Conservation (phyloP, 2,329 filamentous ascomycete species). For the Botrytis porri region DNA sequence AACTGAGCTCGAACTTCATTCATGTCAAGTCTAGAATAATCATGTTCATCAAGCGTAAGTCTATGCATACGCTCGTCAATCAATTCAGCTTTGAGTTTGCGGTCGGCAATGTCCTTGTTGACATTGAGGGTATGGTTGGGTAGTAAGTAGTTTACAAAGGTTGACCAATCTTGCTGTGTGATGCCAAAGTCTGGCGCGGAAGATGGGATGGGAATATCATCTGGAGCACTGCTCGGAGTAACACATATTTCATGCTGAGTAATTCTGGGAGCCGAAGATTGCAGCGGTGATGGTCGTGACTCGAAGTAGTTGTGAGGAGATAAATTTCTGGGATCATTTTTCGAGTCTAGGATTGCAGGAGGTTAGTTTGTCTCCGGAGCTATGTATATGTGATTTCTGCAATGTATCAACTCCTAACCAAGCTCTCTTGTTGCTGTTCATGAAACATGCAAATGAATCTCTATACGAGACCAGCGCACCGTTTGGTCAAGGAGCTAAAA, state of each 20-base stretch:
- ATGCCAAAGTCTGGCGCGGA: conserved; percentile 42
- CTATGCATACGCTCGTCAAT: conserved; percentile 33
- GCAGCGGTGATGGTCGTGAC: conserved; percentile 31
- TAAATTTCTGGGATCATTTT: not conserved
- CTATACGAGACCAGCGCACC: not conserved
- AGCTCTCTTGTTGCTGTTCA: not conserved
- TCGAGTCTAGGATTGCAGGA: not conserved
- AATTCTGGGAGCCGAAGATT: conserved; percentile 35
- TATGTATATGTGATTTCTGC: not conserved
- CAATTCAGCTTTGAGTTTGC: conserved; percentile 48
- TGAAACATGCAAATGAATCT: not conserved
- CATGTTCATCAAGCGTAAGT: conserved; percentile 27
- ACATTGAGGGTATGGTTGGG: conserved; percentile 46
- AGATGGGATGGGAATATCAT: conserved; percentile 30
- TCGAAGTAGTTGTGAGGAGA: conserved; percentile 34
- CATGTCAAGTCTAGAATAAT: conserved; percentile 32
- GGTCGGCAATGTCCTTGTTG: conserved; percentile 49
- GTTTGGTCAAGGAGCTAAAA: conserved; percentile 15
- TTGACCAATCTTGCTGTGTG: conserved; percentile 54
- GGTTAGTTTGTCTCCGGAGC: not conserved
- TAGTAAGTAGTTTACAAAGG: conserved; percentile 56
- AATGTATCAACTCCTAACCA: not conserved
- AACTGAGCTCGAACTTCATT: conserved; percentile 45
- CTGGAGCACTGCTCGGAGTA: conserved; percentile 22
- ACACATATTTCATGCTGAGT: conserved; percentile 25